Evolutionary conservation across 495 filamentous ascomycete species (phyloP), one percentile per base, ranked within the genome.

Genomic region (Amphirosellinia nigrospora): DNA sequence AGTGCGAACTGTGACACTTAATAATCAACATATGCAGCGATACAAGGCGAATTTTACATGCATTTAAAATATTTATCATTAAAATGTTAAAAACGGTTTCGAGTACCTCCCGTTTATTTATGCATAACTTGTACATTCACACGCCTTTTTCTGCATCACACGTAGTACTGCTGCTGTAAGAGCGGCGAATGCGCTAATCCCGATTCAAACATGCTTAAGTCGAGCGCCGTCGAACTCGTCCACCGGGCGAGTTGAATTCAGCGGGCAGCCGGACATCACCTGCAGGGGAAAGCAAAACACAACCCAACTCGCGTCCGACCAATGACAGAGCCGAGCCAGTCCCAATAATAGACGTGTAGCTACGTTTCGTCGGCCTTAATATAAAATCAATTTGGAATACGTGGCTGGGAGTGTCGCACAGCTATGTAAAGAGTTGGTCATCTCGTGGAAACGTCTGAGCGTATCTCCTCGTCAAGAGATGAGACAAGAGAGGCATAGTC

Each of bases 401-500:
- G 32, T 36, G 30, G 55, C 55, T 10, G 4, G 32, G 10, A 58
- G 55, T 36, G 55, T 58, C 30, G 55, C 55, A 58, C 55, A 36
- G 55, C 30, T 58, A 36, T 58, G 55, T 58, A 58, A 36, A 19
- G 55, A 36, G 16, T 58, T 36, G 55, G 55, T 58, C 55, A 58
- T 36, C 55, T 58, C 26, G 32, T 32, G 0, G 55, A 36, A 53
- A 58, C 30, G 55, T 36, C 55, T 58, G 55, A 58, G 55, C 55
- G 55, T 36, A 21, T 32, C 55, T 36, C n/a, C 19, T 7, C 10
- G 23, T 58, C 4, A 34, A 32, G n/a, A 36, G 34, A 7, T 36
- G 32, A 56, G 30, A 56, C 13, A 30, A 21, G 32, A 58, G 15
- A 36, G 2, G 36, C 36, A 21, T 21, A 52, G 13, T 53, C 11